Conservation (phyloP, 345 rosid genomes). For the Mallotus nudiflorus region DNA sequence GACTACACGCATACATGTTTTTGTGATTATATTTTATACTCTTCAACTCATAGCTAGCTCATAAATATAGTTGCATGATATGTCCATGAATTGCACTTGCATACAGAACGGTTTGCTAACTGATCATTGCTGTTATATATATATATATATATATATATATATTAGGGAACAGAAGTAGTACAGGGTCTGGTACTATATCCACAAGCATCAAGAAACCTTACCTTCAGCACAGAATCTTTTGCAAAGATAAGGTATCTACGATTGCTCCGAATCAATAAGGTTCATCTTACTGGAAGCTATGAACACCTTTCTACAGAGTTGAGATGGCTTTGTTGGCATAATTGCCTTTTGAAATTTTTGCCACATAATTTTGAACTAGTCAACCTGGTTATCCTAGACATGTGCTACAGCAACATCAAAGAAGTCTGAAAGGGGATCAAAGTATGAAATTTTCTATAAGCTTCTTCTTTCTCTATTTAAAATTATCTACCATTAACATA, state of each 20-base stretch:
- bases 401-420: conserved; percentile 11
- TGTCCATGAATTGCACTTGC: too few species aligned
- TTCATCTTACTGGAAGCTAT: background rate
- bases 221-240: conserved; percentile 16
- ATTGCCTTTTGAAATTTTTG: conserved; percentile 1
- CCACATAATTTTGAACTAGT: conserved; percentile 2
- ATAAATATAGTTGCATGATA: too few species aligned
- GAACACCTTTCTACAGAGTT: conserved; percentile 10
- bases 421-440: background rate
- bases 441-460: background rate
- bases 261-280: conserved; percentile 12
- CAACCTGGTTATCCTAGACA: conserved; percentile 13
- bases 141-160: too few species aligned
- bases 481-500: too few species aligned
- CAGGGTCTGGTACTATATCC: conserved; percentile 19
- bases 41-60: too few species aligned
- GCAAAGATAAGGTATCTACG: conserved; percentile 19
- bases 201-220: background rate
- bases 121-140: background rate
- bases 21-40: too few species aligned
- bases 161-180: conserved; percentile 31
- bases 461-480: too few species aligned
- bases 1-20: too few species aligned
- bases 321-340: conserved; percentile 22
- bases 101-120: background rate